Conservation (phyloP, 1,139 yeast species). For the Sugiyamaella xylanicola region DNA sequence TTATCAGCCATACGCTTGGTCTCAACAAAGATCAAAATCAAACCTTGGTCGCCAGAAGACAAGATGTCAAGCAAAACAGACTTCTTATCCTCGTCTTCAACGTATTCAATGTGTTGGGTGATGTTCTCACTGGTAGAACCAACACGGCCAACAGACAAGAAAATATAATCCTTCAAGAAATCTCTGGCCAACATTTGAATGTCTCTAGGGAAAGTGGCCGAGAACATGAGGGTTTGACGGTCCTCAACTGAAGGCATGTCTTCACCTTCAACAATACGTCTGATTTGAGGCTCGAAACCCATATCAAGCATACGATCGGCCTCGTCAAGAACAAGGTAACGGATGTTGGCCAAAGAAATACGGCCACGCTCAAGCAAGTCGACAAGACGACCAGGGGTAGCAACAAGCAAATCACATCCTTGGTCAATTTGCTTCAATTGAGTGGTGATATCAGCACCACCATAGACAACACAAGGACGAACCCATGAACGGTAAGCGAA, state of each 20-base stretch:
- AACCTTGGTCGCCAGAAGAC: slow-evolving; percentile 67
- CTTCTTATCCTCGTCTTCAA: slow-evolving; percentile 94
- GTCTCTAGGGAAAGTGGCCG: slow-evolving; percentile 98
- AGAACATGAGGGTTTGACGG: slow-evolving; percentile 97
- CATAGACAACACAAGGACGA: slow-evolving; percentile 92
- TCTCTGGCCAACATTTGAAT: slow-evolving; percentile 97
- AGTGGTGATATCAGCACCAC: slow-evolving; percentile 92
- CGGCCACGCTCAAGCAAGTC: slow-evolving; percentile 94
- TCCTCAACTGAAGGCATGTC: slow-evolving; percentile 91
- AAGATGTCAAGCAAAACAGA: slow-evolving; percentile 88
- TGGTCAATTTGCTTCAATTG: slow-evolving; percentile 89
- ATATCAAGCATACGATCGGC: slow-evolving; percentile 99
- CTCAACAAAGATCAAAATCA: slow-evolving; percentile 94
- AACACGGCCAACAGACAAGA: slow-evolving; percentile 96
- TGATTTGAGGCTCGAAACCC: slow-evolving; percentile 99
- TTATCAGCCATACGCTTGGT: slow-evolving; percentile 98
- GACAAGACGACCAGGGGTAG: slow-evolving; percentile 98
- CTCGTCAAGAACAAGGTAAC: slow-evolving; percentile 94
- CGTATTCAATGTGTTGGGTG: slow-evolving; percentile 89
- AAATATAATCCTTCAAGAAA: slow-evolving; percentile 92
- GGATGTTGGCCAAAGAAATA: slow-evolving; percentile 85
- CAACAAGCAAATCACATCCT: slow-evolving; percentile 95
- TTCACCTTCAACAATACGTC: slow-evolving; percentile 96
- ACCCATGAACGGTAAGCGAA: slow-evolving; percentile 99
- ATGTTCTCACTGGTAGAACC: slow-evolving; percentile 98